Percentiles rank a stretch among this genome's conserved stretches.
phyloP scores from a whole-genome alignment of 495 filamentous ascomycete species.

The Penicillium cinerascens region DNA sequence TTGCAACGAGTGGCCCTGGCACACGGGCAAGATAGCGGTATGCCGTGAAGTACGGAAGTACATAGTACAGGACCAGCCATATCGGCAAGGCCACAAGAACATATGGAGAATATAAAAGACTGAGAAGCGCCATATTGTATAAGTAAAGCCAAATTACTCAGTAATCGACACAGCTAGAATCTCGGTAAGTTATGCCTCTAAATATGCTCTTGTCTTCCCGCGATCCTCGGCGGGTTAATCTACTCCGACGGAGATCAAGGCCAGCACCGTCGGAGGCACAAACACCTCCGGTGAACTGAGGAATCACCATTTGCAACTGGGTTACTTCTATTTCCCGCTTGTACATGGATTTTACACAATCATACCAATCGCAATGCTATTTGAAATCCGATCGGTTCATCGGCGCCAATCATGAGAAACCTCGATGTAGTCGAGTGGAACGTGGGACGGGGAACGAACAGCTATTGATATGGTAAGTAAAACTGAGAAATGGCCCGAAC shows the following conservation, averaged over 20 bases:
- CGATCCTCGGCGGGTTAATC: not conserved
- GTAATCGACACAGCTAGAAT: not conserved
- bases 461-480: too few relatives aligned
- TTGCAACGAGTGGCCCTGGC: slow-evolving; percentile 22
- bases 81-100: slow-evolving; percentile 8
- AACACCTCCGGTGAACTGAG: not conserved
- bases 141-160: not conserved
- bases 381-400: not conserved
- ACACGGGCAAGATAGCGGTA: slow-evolving; percentile 11
- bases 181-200: too few relatives aligned
- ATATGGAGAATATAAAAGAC: slow-evolving; percentile 15
- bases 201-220: not conserved
- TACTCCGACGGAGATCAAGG: slow-evolving; percentile 1
- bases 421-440: not conserved
- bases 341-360: not conserved
- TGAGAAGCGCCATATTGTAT: slow-evolving; percentile 11
- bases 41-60: slow-evolving; percentile 20
- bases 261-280: not conserved
- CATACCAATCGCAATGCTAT: not conserved
- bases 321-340: not conserved
- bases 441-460: too few relatives aligned
- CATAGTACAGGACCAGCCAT: slow-evolving; percentile 20
- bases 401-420: not conserved
- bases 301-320: not conserved
- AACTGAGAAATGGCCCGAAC: not conserved